Base-by-base conservation (phyloP, 768 basidiomycete genomes). In the Auricularia auricula-judae region DNA sequence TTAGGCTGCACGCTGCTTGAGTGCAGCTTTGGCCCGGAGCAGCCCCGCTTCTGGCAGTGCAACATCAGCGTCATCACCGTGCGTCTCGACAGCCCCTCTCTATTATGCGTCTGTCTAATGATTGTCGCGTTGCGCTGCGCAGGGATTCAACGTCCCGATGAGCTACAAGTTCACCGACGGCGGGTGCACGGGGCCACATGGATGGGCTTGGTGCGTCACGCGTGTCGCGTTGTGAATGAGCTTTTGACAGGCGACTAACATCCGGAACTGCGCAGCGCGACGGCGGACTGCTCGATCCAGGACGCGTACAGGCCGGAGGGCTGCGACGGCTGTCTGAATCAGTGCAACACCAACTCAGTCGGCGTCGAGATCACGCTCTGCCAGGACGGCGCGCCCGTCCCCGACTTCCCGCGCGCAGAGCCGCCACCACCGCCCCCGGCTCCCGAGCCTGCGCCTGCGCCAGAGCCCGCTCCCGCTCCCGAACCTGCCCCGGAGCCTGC, bases 31-130 rank as follows among this genome's bases (percentile, higher is more conserved):
- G 56, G 56, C 8, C 56, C 56, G 5, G 56, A 59, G 34, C 11
- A 59, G 16, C 56, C 56, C 11, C 56, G 56, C 23, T 59, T 59
- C 56, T 59, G 56, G 56, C 56, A 59, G 29, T 59, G 56, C 56
- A 59, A 59, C 56, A 59, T 59, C 29, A 33, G 29, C 34, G 56
- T 59, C 56, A 59, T 59, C 56, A 59, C 56, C 5, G 56, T 59
- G 12, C 53, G 53, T 18, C 53, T 10, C 5, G 11, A 10, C 47
- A 8, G 21, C 11, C 18, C 11, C 47, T 29, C 29, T 29, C 43
- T 44, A 44, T 11, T 44, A 44, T 11, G 43, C 43, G 43, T 18
- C 11, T 11, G 18, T 18, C 11, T 2, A 11, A 18, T 18, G 3
- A 44, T 10, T 44, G 47, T 4, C 47, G 14, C 21, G 21, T 51